These are phyloP conservation scores for Didymella pinodella DNA, from an alignment of 2,329 filamentous ascomycete genomes.

Conservation along the genomic window DNA sequence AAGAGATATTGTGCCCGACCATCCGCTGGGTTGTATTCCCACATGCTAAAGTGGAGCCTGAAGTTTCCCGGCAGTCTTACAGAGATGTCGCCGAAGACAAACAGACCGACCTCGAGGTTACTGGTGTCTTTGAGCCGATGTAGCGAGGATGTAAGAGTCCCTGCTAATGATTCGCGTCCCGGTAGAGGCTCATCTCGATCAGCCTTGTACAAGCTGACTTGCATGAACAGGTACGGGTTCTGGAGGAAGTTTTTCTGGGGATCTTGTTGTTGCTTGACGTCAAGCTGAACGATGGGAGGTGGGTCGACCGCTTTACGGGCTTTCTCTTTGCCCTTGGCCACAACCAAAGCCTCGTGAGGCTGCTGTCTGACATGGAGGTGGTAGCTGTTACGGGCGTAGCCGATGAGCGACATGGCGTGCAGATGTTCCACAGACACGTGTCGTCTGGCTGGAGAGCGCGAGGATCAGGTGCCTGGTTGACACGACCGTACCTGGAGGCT, in stretches of 20 bases:
- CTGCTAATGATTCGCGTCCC: slow-evolving; percentile 65
- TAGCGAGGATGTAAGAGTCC: slow-evolving; percentile 79
- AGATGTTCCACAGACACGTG: slow-evolving; percentile 5
- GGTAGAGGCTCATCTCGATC: slow-evolving; percentile 57
- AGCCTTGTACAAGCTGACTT: slow-evolving; percentile 61
- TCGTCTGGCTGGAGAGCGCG: background rate
- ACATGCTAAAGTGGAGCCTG: slow-evolving; percentile 78
- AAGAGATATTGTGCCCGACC: slow-evolving; percentile 55
- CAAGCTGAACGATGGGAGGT: slow-evolving; percentile 80
- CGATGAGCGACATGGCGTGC: slow-evolving; percentile 17
- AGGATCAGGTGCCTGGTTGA: background rate
- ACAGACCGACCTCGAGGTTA: slow-evolving; percentile 82
- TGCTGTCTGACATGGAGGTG: slow-evolving; percentile 61
- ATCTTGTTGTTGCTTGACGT: slow-evolving; percentile 59
- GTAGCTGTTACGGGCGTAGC: slow-evolving; percentile 4
- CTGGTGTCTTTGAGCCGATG: slow-evolving; percentile 81
- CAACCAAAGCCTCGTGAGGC: slow-evolving; percentile 71
- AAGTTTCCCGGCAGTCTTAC: slow-evolving; percentile 77
- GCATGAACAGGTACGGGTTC: slow-evolving; percentile 71
- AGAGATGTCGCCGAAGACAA: slow-evolving; percentile 89
- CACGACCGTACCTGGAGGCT: slow-evolving; percentile 1
- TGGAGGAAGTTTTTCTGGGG: slow-evolving; percentile 70
- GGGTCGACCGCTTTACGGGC: slow-evolving; percentile 89
- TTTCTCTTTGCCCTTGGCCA: slow-evolving; percentile 75
- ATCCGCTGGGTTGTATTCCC: slow-evolving; percentile 57